phyloP scores from a whole-genome alignment of 1,284 basidiomycete genomes.

The Sporisorium exsertum region DNA sequence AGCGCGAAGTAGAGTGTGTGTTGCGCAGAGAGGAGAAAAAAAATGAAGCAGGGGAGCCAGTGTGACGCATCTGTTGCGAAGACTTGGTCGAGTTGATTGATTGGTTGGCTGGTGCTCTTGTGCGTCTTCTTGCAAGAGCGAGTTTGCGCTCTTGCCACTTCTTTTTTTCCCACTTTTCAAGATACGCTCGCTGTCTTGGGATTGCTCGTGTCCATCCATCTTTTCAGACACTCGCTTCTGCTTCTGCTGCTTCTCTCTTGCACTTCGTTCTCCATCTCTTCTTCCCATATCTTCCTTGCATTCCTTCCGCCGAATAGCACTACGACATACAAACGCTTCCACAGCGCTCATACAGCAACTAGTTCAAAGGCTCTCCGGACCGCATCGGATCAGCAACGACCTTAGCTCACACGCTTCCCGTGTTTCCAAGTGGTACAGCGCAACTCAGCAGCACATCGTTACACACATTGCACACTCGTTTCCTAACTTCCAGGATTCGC shows the following conservation, averaged over 20 bases:
- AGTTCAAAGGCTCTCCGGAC: slow-evolving; percentile 2
- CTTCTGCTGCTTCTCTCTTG: background rate
- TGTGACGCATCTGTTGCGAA: background rate
- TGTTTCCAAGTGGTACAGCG: background rate
- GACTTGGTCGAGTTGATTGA: slow-evolving; percentile 11
- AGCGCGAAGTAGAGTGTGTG: slow-evolving; percentile 5
- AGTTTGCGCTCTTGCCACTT: slow-evolving; percentile 23
- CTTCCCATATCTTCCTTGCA: background rate
- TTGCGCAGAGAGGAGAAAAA: background rate
- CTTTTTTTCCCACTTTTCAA: slow-evolving; percentile 2
- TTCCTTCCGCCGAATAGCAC: background rate
- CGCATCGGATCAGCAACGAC: slow-evolving; percentile 2
- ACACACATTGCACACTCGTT: background rate
- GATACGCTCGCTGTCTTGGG: background rate
- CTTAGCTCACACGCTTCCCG: background rate
- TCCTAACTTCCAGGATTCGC: background rate
- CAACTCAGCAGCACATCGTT: background rate
- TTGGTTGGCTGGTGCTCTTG: slow-evolving; percentile 14
- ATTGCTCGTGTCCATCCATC: slow-evolving; percentile 4
- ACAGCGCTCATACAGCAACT: background rate
- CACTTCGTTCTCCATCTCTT: background rate
- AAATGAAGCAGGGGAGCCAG: background rate
- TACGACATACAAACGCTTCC: background rate
- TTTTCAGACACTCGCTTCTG: background rate
- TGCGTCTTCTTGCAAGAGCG: background rate